Conservation (phyloP, 2,329 filamentous ascomycete species). For the Dryadomyces quercivorus region DNA sequence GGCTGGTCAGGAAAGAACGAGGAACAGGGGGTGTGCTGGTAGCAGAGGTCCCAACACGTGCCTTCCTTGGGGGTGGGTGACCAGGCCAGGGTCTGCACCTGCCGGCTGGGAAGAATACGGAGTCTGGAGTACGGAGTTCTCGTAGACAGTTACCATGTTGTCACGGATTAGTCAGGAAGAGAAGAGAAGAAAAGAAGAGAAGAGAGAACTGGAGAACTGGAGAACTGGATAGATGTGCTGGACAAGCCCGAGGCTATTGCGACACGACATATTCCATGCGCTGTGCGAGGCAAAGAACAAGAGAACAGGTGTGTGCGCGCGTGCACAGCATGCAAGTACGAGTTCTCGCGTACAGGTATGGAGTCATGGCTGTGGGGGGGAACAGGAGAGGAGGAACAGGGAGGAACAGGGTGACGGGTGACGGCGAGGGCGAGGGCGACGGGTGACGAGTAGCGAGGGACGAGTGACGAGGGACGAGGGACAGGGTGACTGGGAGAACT, state of each 20-base stretch:
- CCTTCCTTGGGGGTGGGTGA: background rate
- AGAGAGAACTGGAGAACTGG: too few relatives aligned
- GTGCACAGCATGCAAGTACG: background rate
- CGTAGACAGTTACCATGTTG: too few relatives aligned
- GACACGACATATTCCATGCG: background rate
- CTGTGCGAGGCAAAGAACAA: background rate
- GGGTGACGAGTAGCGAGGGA: too few relatives aligned
- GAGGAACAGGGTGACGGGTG: background rate
- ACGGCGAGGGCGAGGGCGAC: background rate
- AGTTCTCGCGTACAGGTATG: background rate
- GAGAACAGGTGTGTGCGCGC: background rate
- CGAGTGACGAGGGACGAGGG: too few relatives aligned
- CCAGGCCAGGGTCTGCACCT: background rate
- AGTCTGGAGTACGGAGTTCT: too few relatives aligned
- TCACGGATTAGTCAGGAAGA: too few relatives aligned
- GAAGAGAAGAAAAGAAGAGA: too few relatives aligned
- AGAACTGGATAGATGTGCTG: too few relatives aligned
- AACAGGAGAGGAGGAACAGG: background rate
- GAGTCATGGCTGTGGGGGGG: background rate
- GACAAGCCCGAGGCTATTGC: background rate
- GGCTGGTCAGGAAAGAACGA: slow-evolving; percentile 1
- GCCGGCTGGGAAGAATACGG: background rate
- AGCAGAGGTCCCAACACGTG: background rate
- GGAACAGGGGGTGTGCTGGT: background rate
- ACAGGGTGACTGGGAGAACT: too few relatives aligned